Percentiles rank a stretch among this genome's conserved stretches.
Evolutionary conservation across 2,329 filamentous ascomycete genomes (phyloP).

Genomic region (Clarireedia paspali): DNA sequence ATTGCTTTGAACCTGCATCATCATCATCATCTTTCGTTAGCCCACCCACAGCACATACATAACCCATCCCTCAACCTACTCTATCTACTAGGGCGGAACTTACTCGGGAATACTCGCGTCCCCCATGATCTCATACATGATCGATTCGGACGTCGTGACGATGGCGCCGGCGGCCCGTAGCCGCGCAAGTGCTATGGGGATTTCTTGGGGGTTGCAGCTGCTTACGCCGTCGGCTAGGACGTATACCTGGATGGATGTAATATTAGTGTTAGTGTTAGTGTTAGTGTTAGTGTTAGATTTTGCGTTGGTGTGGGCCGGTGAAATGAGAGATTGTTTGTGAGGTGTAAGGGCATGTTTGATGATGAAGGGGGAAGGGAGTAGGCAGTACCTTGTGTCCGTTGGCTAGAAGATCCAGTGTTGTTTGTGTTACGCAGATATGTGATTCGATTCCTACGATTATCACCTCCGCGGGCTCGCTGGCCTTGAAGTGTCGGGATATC

Average conservation of each 20-base stretch:
- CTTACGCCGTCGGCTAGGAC: constrained; percentile 84
- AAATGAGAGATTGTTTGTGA: too few species aligned
- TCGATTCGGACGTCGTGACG: constrained; percentile 83
- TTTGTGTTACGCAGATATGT: constrained; percentile 94
- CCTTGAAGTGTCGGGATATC: constrained; percentile 39
- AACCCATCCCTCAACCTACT: too few species aligned
- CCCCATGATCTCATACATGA: constrained; percentile 82
- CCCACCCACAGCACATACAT: too few species aligned
- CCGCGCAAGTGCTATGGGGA: constrained; percentile 68
- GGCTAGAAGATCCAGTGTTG: constrained; percentile 69
- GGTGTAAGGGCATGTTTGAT: background rate
- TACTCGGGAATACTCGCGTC: constrained; percentile 66
- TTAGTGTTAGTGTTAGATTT: too few species aligned
- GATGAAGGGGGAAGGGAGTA: background rate
- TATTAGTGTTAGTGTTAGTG: background rate
- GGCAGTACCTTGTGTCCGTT: constrained; percentile 61
- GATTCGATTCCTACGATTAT: constrained; percentile 86
- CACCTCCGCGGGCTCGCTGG: constrained; percentile 43
- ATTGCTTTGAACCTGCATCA: constrained; percentile 49
- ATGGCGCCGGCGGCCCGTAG: constrained; percentile 67
- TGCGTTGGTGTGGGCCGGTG: too few species aligned
- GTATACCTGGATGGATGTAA: constrained; percentile 37
- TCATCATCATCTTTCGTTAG: background rate
- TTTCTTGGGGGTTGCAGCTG: constrained; percentile 76
- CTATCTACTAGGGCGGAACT: background rate